Base-by-base conservation (phyloP, 2,329 filamentous ascomycete genomes). In the Delphinella strobiligena region DNA sequence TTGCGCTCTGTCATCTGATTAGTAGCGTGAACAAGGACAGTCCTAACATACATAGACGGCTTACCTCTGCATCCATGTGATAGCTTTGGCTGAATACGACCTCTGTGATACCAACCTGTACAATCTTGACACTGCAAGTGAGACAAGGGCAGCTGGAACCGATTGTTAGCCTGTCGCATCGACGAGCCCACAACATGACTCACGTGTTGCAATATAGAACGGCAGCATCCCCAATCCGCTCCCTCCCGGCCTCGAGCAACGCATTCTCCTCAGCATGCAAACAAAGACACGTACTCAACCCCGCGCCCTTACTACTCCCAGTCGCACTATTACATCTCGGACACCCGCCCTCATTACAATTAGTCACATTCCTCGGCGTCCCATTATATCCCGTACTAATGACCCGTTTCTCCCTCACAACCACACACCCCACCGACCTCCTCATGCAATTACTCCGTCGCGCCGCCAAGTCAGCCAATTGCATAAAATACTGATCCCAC, bases 401-500 rank as follows among this genome's bases (percentile, higher is more conserved):
- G 47, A 98, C 91, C 50, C 88, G 76, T 53, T 79, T 80, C 54
- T 87, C 80, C 47, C 81, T 72, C 24, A 96, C 88, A 8, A 98
- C 71, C 5, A 96, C 91, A 62, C 88, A 95, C 5, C 91, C 91
- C 1, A 98, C 91, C 48, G 89, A 78, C 19, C 91, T 75, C 65
- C 96, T 95, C 91, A 98, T 98, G 67, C 91, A 98, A 61, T 98
- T 98, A 55, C 80, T 86, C 47, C 91, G 75, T 50, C 86, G 82
- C 1, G 89, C 84, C 5, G 91, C 91, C 35, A 98, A 75, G 24
- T 83, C 86, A 4, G 91, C 88, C n/a, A 98, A 70, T 31, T 84
- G 78, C 91, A 98, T 98, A 58, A 98, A 98, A 66, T 98, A 98
- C 53, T 83, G 80, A 61, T 98, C 91, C 91, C 91, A 98, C 36